Conservation (phyloP, 2,329 filamentous ascomycete species). For the Raffaelea arxii region DNA sequence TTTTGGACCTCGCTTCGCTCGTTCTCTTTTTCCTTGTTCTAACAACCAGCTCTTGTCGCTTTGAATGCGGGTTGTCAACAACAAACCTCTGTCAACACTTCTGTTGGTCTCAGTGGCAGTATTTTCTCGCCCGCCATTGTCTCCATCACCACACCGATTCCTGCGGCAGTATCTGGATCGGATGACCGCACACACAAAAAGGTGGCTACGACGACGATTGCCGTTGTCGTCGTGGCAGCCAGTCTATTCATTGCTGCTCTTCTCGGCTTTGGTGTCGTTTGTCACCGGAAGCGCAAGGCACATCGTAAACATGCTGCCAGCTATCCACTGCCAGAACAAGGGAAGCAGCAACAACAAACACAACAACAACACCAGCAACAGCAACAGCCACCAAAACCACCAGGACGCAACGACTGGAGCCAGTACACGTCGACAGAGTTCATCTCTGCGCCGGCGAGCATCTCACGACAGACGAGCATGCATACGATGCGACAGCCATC, state of each 20-base stretch:
- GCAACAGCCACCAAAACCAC: conserved; percentile 4
- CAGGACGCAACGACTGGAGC: background rate
- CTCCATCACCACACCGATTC: conserved; percentile 23
- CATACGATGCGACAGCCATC: background rate
- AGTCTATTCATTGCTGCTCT: conserved; percentile 26
- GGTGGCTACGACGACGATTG: conserved; percentile 31
- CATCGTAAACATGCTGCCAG: conserved; percentile 19
- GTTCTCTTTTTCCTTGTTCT: background rate
- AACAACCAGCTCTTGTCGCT: conserved; percentile 35
- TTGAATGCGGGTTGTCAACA: conserved; percentile 42
- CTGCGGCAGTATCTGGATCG: conserved; percentile 8
- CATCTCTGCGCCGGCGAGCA: background rate
- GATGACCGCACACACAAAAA: conserved; percentile 11
- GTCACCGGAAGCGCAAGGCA: conserved; percentile 34
- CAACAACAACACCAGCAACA: background rate
- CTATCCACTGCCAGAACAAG: too few relatives aligned
- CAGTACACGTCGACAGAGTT: background rate
- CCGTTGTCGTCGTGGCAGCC: conserved; percentile 31
- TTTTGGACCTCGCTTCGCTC: background rate
- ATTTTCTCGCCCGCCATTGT: conserved; percentile 19
- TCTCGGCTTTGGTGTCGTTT: conserved; percentile 32
- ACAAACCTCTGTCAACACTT: conserved; percentile 23
- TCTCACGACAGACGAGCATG: background rate
- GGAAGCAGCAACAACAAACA: background rate
- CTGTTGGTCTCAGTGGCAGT: conserved; percentile 19